Base-by-base conservation (phyloP, 495 filamentous ascomycete genomes). In the Xylaria scruposa region DNA sequence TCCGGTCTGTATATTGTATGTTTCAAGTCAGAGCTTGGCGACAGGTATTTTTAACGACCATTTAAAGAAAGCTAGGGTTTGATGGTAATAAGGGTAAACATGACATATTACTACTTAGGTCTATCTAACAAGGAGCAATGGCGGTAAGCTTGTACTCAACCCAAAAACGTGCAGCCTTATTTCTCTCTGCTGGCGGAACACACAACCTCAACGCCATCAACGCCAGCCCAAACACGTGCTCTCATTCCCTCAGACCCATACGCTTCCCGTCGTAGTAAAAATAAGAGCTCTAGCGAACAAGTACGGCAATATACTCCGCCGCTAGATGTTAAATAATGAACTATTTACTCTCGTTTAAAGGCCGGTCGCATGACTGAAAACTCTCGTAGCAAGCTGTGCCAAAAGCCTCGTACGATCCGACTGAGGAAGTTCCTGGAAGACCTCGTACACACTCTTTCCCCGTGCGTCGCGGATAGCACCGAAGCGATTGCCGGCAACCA, bases 361-460 rank as follows among this genome's bases (percentile, higher is more conserved):
- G 13, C 84, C 82, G 53, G 83, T 83, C 21, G 83, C 83, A 68
- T 89, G 87, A 62, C 86, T 88, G 73, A 94, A 91, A 2, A 94
- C 88, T 79, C 90, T 92, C 26, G 90, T 89, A 19, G 92, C 91
- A 70, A 94, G 79, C 81, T 92, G 90, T 77, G 90, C 91, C 64
- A 94, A 81, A 76, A 99, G 80, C 83, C 89, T 90, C 44, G 93
- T 88, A 75, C 92, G 91, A 77, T 97, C 94, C 40, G 81, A 83
- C 80, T 92, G 90, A 70, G 94, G 94, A 76, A 98, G 80, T 71
- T 97, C 93, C 79, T 89, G 88, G 74, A 95, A 98, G 31, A 97
- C 96, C 54, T 89, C 87, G 83, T 97, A 98, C 26, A 99, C 97
- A 82, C 92, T 96, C 90, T 98, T 97, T 12, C 95, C 95, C 81